Base-by-base conservation (phyloP, 257 asterid species). In the Solanum medicagineum region DNA sequence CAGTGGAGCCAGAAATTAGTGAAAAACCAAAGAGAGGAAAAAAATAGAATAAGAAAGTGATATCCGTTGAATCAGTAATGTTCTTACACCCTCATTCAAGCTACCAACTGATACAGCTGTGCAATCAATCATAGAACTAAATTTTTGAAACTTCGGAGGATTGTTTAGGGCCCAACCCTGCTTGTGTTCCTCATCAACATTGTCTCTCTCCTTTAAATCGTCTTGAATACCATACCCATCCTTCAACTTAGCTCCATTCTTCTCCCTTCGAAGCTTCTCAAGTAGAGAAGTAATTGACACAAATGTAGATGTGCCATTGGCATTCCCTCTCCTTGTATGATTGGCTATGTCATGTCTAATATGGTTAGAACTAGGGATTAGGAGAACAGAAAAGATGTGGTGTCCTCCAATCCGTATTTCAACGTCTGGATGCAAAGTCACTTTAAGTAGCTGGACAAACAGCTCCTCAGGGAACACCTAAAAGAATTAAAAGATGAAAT, bases 401-500 rank as follows among this genome's bases (percentile, higher is more conserved):
- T 97, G 99, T 24, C 95, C 99, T 87, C 95, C 97, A 32, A 94
- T 87, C 26, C 99, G 98, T 70, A 97, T 90, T 91, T 95, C 98
- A 49, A 91, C 96, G 81, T 97, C 99, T 3, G 98, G 89, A 89
- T 95, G 96, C 87, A 93, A 81, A 97, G 94, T 95, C 89, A 94
- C 92, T 91, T 93, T 97, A 93, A 95, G 84, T 80, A 97, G 92
- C 84, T 97, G 99, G 87, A 91, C 86, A 81, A 94, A 93, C 81
- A 97, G 97, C 55, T 90, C 92, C 81, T 97, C 98, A 0, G 99
- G 98, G 84, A 96, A 96, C n/a, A 89, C 94, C 99, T 96, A 91
- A 4, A 82, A 85, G n/a, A 51, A 16, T 15, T 47, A 54, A 29
- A 70, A 54, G 16, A 80, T 29, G 45, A 51, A 19, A 79, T 56